A percentile compares a stretch with the other conserved stretches of the same genome.
phyloP scores from a whole-genome alignment of 2,329 filamentous ascomycete species.

The Verticillium zaregamsianum region DNA sequence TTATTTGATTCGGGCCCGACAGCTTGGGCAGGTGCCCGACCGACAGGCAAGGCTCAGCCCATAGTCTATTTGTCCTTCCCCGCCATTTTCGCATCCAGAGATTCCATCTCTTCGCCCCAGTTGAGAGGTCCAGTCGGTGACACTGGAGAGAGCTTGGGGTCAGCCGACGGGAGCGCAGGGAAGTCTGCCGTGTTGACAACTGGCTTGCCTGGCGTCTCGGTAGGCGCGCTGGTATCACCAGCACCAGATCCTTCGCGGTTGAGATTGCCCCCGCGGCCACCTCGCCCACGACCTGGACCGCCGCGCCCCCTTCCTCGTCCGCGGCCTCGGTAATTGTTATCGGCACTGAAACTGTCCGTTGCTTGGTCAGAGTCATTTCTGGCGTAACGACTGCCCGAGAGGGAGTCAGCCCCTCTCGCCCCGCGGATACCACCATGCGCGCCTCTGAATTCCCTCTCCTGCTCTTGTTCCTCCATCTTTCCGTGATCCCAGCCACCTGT shows the following conservation, averaged over 20 bases:
- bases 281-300: slow-evolving; percentile 23
- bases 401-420: slow-evolving; percentile 25
- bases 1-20: background rate
- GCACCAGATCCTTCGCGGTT: slow-evolving; percentile 24
- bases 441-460: slow-evolving; percentile 35
- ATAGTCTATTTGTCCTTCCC: background rate
- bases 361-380: slow-evolving; percentile 23
- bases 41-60: background rate
- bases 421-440: slow-evolving; percentile 37
- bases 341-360: slow-evolving; percentile 3
- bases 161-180: slow-evolving; percentile 29
- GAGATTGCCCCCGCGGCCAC: slow-evolving; percentile 23
- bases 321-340: slow-evolving; percentile 14
- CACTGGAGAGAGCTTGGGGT: slow-evolving; percentile 21
- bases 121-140: slow-evolving; percentile 37
- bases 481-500: slow-evolving; percentile 57
- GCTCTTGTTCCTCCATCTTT: slow-evolving; percentile 42
- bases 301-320: slow-evolving; percentile 26
- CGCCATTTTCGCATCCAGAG: slow-evolving; percentile 30
- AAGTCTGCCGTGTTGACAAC: slow-evolving; percentile 33
- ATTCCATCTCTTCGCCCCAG: slow-evolving; percentile 58
- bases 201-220: slow-evolving; percentile 19
- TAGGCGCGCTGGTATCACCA: slow-evolving; percentile 10
- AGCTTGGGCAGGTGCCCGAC: background rate
- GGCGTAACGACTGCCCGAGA: slow-evolving; percentile 39